phyloP scores from a whole-genome alignment of 495 filamentous ascomycete species.

The Cetradonia linearis region DNA sequence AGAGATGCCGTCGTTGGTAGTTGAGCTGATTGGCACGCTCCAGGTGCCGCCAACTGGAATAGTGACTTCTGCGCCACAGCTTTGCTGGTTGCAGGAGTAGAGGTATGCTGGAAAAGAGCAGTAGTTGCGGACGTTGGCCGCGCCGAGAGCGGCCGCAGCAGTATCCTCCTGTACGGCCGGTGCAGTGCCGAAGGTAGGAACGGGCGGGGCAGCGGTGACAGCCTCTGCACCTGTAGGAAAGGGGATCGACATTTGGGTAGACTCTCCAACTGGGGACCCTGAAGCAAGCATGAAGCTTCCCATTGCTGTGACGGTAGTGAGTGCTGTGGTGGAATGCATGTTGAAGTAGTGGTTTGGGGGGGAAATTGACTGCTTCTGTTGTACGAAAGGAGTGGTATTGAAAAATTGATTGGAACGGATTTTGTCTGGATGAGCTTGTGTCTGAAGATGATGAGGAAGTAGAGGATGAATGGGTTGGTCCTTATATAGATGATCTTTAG shows the following conservation, averaged over 20 bases:
- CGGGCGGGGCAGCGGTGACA: not conserved
- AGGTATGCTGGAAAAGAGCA: not conserved
- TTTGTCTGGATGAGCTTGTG: not conserved
- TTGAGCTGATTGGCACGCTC: not conserved
- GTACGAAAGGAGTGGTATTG: not conserved
- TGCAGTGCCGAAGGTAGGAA: not conserved
- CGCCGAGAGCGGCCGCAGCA: not conserved
- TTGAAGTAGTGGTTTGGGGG: not conserved
- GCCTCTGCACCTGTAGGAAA: not conserved
- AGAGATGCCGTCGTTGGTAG: not conserved
- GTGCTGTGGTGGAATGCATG: not conserved
- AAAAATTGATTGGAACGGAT: not conserved
- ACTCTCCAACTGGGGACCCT: not conserved
- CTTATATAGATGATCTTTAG: not conserved
- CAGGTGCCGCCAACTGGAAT: not conserved
- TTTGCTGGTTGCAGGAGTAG: constrained; percentile 2
- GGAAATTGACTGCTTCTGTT: not conserved
- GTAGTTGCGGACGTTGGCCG: not conserved
- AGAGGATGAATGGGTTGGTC: not conserved
- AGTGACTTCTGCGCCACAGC: not conserved
- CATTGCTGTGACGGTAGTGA: not conserved
- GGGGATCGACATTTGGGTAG: not conserved
- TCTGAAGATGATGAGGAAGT: no score
- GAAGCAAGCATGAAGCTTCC: not conserved
- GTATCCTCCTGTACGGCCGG: no score